These are phyloP conservation scores for Cladorrhinum sp. DNA, from an alignment of 2,329 filamentous ascomycete species.

Conservation along the genomic window DNA sequence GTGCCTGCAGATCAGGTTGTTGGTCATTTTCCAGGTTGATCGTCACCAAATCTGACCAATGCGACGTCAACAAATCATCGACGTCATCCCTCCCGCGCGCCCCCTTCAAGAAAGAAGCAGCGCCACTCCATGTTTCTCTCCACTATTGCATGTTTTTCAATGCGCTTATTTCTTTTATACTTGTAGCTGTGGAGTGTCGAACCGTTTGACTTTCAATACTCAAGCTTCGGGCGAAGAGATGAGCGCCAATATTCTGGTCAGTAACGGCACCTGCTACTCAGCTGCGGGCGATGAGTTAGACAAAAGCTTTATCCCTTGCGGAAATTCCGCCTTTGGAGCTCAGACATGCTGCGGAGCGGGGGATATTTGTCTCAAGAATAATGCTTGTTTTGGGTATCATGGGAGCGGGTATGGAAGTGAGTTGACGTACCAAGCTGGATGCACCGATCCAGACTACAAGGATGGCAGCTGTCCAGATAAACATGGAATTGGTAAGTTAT, in stretches of 20 bases:
- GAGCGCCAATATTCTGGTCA: conserved; percentile 22
- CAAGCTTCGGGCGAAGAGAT: neutral
- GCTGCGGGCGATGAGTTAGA: conserved; percentile 17
- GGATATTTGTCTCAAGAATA: conserved; percentile 32
- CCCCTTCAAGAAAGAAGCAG: neutral
- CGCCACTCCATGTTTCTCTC: too few species aligned
- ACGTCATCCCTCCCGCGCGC: conserved; percentile 7
- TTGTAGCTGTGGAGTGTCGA: neutral
- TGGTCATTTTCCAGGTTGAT: neutral
- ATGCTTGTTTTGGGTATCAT: conserved; percentile 29
- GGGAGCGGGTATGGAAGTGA: conserved; percentile 19
- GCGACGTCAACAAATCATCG: conserved; percentile 4
- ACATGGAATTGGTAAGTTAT: neutral
- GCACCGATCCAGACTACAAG: conserved; percentile 34
- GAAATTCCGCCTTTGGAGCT: conserved; percentile 33
- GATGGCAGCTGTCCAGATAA: conserved; percentile 36
- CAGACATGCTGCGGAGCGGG: conserved; percentile 33
- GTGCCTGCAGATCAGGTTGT: neutral
- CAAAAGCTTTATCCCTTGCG: conserved; percentile 33
- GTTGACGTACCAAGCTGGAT: conserved; percentile 38
- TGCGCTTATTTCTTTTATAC: neutral
- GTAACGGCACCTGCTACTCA: conserved; percentile 36
- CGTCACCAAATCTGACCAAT: neutral
- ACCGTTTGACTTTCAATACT: neutral
- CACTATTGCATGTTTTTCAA: neutral